phyloP scores from a whole-genome alignment of 148 eudicot species.

The Arbutus unedo region DNA sequence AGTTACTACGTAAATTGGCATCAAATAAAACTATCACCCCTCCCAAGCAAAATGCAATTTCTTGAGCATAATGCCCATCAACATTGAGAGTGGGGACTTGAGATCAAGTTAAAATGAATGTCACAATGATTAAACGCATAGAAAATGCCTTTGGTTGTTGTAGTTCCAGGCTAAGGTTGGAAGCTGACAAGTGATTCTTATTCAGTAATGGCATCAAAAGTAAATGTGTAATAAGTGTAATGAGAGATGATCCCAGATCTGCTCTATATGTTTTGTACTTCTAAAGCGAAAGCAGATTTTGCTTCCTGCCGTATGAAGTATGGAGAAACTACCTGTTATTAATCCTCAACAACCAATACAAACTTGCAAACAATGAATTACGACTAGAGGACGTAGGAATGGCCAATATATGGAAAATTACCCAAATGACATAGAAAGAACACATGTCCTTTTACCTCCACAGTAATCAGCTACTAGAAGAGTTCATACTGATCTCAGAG shows the following conservation, averaged over 20 bases:
- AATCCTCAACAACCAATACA: neutral
- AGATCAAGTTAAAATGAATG: neutral
- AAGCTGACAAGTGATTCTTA: neutral
- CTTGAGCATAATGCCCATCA: neutral
- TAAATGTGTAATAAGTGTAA: neutral
- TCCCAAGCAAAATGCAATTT: neutral
- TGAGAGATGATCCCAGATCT: neutral
- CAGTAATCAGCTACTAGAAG: neutral
- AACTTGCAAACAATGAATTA: neutral
- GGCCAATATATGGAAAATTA: neutral
- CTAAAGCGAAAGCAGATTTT: neutral
- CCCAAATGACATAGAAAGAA: neutral
- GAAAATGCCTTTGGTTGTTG: neutral
- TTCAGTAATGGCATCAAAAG: neutral
- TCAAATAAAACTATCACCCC: neutral
- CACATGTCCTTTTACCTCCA: neutral
- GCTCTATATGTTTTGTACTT: neutral
- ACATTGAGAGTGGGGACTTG: neutral
- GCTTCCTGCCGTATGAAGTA: neutral
- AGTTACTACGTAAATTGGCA: neutral
- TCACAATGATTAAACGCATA: neutral
- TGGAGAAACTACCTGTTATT: neutral
- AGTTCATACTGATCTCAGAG: neutral
- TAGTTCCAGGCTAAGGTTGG: neutral
- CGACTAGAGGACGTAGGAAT: neutral